A percentile compares a stretch with the other conserved stretches of the same genome.
These are phyloP conservation scores for Irpex sp. DNA, from an alignment of 1,284 basidiomycete species.

Conservation along the genomic window DNA sequence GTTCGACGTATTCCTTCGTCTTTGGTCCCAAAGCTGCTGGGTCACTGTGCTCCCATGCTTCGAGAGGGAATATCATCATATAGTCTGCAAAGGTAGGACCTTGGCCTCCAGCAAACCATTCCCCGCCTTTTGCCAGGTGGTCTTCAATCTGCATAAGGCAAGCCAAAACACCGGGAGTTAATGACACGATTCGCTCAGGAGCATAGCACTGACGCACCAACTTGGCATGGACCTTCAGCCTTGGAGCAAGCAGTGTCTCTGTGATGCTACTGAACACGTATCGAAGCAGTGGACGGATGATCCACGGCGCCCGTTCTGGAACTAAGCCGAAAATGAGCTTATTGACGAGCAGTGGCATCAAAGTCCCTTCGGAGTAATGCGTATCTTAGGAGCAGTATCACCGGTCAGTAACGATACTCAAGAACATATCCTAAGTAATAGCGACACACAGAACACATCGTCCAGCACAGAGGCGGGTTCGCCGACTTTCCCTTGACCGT, in stretches of 20 bases:
- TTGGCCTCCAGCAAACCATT: conserved; percentile 36
- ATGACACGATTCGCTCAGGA: background rate
- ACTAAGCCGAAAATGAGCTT: conserved; percentile 27
- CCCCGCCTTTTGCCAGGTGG: conserved; percentile 23
- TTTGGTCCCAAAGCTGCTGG: conserved; percentile 23
- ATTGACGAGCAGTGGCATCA: conserved; percentile 35
- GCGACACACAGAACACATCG: conserved; percentile 32
- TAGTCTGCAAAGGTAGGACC: conserved; percentile 37
- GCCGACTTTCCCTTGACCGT: conserved; percentile 36
- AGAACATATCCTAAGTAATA: background rate
- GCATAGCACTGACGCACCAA: conserved; percentile 18
- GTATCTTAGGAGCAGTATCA: conserved; percentile 20
- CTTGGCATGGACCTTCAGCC: conserved; percentile 22
- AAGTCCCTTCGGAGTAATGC: conserved; percentile 38
- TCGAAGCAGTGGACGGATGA: conserved; percentile 29
- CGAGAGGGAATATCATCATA: conserved; percentile 35
- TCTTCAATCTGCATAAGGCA: conserved; percentile 20
- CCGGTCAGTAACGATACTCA: background rate
- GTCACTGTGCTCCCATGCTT: conserved; percentile 17
- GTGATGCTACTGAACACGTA: conserved; percentile 19
- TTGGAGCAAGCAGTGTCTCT: conserved; percentile 20
- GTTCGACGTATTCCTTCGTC: conserved; percentile 26
- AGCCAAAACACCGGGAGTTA: background rate
- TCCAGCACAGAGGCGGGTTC: conserved; percentile 36
- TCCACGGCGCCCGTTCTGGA: conserved; percentile 26